phyloP scores from a whole-genome alignment of 2,329 filamentous ascomycete species.

The Colletotrichum tofieldiae region DNA sequence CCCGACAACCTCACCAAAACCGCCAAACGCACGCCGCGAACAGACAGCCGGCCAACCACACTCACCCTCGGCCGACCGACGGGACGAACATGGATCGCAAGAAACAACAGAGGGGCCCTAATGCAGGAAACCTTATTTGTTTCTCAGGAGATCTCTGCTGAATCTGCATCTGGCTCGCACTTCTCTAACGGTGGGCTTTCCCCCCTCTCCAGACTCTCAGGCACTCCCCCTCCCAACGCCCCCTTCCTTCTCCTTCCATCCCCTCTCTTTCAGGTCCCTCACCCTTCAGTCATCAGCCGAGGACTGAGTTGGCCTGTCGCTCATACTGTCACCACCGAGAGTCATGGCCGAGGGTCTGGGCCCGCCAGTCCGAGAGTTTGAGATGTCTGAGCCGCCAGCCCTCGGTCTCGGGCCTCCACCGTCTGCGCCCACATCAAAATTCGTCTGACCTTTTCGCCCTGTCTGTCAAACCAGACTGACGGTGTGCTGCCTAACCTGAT shows the following conservation, averaged over 20 bases:
- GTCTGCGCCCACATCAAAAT: slow-evolving; percentile 25
- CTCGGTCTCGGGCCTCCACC: slow-evolving; percentile 33
- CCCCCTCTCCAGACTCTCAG: not conserved
- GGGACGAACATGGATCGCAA: slow-evolving; percentile 40
- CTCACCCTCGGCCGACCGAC: slow-evolving; percentile 15
- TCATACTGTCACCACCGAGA: too few relatives aligned
- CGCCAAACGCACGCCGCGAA: slow-evolving; percentile 30
- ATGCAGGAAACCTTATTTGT: slow-evolving; percentile 44
- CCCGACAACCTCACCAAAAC: slow-evolving; percentile 9
- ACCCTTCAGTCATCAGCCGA: not conserved
- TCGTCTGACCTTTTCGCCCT: slow-evolving; percentile 36
- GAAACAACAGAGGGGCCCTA: slow-evolving; percentile 41
- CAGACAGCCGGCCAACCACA: slow-evolving; percentile 30
- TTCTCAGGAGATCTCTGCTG: slow-evolving; percentile 35
- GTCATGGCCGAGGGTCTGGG: slow-evolving; percentile 16
- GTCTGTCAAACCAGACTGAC: slow-evolving; percentile 36
- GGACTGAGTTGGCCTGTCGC: not conserved
- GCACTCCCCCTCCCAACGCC: slow-evolving; percentile 5
- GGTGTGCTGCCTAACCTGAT: slow-evolving; percentile 38
- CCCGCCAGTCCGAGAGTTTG: slow-evolving; percentile 13
- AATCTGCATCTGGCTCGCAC: slow-evolving; percentile 38
- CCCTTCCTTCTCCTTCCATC: not conserved
- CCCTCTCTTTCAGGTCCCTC: slow-evolving; percentile 26
- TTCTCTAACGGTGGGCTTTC: slow-evolving; percentile 23
- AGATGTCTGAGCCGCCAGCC: slow-evolving; percentile 26